phyloP scores from a whole-genome alignment of 1,139 yeast species.

The Kluyveromyces sp. region DNA sequence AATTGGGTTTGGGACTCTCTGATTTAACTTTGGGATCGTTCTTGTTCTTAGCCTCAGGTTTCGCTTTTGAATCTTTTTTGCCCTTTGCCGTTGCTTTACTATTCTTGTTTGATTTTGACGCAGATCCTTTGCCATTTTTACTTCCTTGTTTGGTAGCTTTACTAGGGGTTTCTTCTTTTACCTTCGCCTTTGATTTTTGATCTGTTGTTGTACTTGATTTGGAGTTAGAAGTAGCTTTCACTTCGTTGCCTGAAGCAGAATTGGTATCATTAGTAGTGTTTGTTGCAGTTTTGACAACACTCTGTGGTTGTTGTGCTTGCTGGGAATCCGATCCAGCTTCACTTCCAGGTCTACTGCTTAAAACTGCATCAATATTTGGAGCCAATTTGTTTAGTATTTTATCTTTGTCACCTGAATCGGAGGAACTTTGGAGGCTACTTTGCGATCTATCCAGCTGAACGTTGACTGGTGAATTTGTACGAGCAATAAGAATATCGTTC shows the following conservation, averaged over 20 bases:
- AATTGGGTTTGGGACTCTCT: slow-evolving; percentile 5
- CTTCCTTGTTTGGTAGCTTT: no score
- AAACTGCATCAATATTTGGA: not conserved
- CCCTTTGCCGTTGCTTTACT: not conserved
- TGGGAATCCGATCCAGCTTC: not conserved
- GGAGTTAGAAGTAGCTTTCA: not conserved
- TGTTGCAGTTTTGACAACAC: not conserved
- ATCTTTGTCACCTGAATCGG: not conserved
- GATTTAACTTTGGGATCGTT: slow-evolving; percentile 2
- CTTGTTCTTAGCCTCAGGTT: not conserved
- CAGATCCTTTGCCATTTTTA: not conserved
- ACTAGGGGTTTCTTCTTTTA: not conserved
- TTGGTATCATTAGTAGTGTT: not conserved
- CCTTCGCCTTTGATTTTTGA: slow-evolving; percentile 1
- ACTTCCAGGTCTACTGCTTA: not conserved
- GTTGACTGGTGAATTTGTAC: slow-evolving; percentile 18
- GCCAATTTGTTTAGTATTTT: not conserved
- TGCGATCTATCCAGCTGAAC: slow-evolving; percentile 3
- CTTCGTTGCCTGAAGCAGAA: not conserved
- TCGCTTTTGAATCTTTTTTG: not conserved
- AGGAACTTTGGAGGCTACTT: not conserved
- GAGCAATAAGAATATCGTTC: slow-evolving; percentile 13
- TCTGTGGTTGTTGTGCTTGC: not conserved
- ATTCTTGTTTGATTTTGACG: not conserved
- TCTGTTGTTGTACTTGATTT: not conserved